Conservation (phyloP, 2,329 filamentous ascomycete genomes). For the Plenodomus lindquistii region DNA sequence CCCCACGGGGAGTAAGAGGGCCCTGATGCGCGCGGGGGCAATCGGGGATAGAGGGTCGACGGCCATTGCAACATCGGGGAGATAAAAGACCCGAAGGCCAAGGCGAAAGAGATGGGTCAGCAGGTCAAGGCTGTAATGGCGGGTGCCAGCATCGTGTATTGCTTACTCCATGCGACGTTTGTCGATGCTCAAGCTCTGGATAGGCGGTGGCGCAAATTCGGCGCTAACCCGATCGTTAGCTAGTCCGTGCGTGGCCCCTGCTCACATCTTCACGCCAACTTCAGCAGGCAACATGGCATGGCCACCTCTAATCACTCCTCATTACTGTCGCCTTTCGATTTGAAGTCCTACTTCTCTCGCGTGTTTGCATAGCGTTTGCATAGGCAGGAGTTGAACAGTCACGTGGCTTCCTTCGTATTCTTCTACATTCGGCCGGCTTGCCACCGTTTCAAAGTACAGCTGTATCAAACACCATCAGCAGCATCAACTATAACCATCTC, state of each 20-base stretch:
- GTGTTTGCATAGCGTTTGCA: slow-evolving; percentile 36
- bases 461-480: not conserved
- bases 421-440: slow-evolving; percentile 22
- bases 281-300: not conserved
- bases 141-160: slow-evolving; percentile 24
- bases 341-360: slow-evolving; percentile 7
- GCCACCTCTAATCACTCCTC: not conserved
- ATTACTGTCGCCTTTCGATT: not conserved
- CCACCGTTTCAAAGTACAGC: slow-evolving; percentile 21
- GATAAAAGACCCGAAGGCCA: slow-evolving; percentile 21
- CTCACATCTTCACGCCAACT: slow-evolving; percentile 9
- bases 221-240: slow-evolving; percentile 5
- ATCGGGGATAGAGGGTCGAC: slow-evolving; percentile 82
- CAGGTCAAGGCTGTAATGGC: slow-evolving; percentile 8
- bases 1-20: slow-evolving; percentile 83
- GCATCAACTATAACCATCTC: not conserved
- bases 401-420: slow-evolving; percentile 22
- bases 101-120: slow-evolving; percentile 13
- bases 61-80: slow-evolving; percentile 69
- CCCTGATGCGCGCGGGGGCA: slow-evolving; percentile 88
- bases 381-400: slow-evolving; percentile 21
- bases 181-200: slow-evolving; percentile 25
- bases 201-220: slow-evolving; percentile 21
- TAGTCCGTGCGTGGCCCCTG: slow-evolving; percentile 10
- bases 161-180: slow-evolving; percentile 24